Evolutionary conservation across 306 rosid species (phyloP).

Genomic region (Sesbania bispinosa): DNA sequence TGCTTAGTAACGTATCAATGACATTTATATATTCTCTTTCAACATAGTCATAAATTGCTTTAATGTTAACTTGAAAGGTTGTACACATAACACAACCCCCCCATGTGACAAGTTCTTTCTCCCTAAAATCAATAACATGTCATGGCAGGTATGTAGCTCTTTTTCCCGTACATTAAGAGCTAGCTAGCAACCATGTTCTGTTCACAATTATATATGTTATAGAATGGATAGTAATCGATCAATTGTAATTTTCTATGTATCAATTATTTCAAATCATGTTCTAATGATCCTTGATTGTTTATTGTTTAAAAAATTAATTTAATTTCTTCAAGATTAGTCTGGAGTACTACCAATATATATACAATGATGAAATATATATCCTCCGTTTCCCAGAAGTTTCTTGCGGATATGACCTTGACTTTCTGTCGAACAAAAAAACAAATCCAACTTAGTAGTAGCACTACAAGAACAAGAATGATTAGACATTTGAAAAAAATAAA

Average conservation of each 20-base stretch:
- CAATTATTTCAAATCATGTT: conserved; percentile 20
- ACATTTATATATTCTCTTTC: conserved; percentile 18
- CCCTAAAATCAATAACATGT: conserved; percentile 1
- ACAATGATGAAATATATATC: conserved; percentile 16
- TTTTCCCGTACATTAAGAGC: neutral
- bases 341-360: neutral
- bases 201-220: too few species aligned
- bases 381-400: conserved; percentile 34
- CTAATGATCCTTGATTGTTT: conserved; percentile 12
- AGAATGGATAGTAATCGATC: too few species aligned
- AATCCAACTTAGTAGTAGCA: conserved; percentile 30
- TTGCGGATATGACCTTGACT: conserved; percentile 14
- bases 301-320: neutral
- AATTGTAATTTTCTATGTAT: neutral
- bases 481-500: conserved; percentile 34
- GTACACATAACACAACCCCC: conserved; percentile 30
- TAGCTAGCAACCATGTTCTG: too few species aligned
- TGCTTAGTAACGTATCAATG: conserved; percentile 18
- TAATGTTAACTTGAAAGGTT: conserved; percentile 19
- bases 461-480: conserved; percentile 28
- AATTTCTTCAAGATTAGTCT: conserved; percentile 21
- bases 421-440: conserved; percentile 22
- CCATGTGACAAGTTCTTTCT: conserved; percentile 32
- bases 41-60: conserved; percentile 22
- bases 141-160: neutral